phyloP scores from a whole-genome alignment of 306 rosid species.

The Dryas octopetala region DNA sequence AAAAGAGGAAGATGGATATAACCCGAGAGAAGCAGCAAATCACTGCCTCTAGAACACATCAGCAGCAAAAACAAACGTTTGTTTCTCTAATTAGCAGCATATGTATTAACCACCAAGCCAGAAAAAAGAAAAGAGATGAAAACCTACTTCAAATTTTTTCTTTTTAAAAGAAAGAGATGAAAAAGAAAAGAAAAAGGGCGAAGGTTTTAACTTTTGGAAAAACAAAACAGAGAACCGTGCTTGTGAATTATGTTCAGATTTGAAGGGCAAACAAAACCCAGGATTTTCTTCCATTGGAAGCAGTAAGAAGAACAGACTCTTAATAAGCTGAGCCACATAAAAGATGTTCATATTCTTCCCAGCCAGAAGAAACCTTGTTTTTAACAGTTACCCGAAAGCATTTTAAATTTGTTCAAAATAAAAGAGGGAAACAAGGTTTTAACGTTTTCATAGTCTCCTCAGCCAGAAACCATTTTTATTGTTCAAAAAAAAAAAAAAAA shows the following conservation, averaged over 20 bases:
- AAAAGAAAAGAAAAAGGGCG: not conserved
- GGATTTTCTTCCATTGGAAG: constrained; percentile 3
- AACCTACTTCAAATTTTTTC: not conserved
- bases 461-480: not conserved
- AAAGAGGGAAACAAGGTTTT: too few species aligned
- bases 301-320: not conserved
- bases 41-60: constrained; percentile 3
- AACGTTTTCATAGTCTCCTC: too few species aligned
- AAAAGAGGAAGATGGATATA: not conserved
- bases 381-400: not conserved
- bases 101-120: not conserved
- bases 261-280: not conserved
- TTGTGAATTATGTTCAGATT: constrained; percentile 1
- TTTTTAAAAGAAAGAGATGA: not conserved
- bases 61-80: constrained; percentile 4
- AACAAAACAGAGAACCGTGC: not conserved
- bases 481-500: not conserved
- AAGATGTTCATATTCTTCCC: not conserved
- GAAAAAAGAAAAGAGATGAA: not conserved
- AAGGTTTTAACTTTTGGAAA: not conserved
- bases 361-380: not conserved
- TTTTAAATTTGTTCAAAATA: not conserved
- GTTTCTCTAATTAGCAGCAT: not conserved
- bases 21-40: not conserved
- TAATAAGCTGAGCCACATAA: not conserved